These are phyloP conservation scores for Diaporthe citriasiana DNA, from an alignment of 2,329 filamentous ascomycete genomes.

Conservation along the genomic window DNA sequence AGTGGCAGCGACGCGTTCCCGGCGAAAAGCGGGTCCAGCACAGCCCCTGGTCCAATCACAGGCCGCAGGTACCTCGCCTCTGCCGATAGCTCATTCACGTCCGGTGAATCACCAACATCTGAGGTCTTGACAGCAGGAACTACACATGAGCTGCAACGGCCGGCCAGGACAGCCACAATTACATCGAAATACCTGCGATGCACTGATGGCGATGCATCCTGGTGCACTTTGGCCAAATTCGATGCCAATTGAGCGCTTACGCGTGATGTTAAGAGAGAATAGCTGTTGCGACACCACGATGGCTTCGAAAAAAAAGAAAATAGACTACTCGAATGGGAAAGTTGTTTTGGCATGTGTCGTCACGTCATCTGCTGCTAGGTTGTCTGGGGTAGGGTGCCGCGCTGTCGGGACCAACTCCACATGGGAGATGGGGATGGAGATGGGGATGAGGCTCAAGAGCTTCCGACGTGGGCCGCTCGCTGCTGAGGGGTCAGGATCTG, in stretches of 20 bases:
- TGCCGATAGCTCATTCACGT: constrained; percentile 23
- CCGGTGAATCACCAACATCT: constrained; percentile 20
- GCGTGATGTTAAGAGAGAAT: background rate
- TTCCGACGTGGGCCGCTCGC: constrained; percentile 31
- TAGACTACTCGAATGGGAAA: constrained; percentile 43
- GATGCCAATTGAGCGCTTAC: constrained; percentile 13
- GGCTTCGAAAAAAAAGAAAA: constrained; percentile 37
- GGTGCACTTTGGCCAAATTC: background rate
- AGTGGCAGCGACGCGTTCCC: constrained; percentile 35
- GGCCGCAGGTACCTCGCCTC: background rate
- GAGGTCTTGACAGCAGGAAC: constrained; percentile 11
- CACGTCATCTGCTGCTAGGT: constrained; percentile 39
- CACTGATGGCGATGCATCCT: background rate
- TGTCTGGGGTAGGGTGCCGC: constrained; percentile 43
- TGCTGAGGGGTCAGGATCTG: constrained; percentile 36
- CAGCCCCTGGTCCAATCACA: constrained; percentile 13
- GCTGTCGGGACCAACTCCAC: constrained; percentile 44
- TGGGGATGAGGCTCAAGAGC: constrained; percentile 42
- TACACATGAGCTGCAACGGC: constrained; percentile 18
- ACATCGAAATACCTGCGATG: no score
- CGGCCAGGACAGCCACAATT: background rate
- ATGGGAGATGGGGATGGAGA: constrained; percentile 39
- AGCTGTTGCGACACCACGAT: constrained; percentile 6
- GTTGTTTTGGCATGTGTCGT: constrained; percentile 42
- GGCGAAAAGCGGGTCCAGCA: constrained; percentile 8